Base-by-base conservation (phyloP, 1,139 yeast genomes). In the Yamadazyma sp. region DNA sequence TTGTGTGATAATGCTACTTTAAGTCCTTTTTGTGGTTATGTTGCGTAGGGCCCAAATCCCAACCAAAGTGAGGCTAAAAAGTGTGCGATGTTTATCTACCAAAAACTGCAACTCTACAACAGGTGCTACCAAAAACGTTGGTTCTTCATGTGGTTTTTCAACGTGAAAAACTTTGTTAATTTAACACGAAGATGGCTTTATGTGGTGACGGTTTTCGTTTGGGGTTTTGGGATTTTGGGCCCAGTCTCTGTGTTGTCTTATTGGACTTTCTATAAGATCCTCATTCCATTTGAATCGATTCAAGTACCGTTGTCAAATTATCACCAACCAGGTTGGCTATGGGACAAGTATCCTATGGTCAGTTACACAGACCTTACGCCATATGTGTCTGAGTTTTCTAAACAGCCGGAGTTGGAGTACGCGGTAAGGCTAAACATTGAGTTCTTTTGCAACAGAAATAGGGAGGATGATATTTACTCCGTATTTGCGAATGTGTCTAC, bases 241-340 rank as follows among this genome's bases (percentile, higher is more conserved):
- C 66, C 69, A 3, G 36, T 62, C 7, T 51, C 67, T 10, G 36
- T 59, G 3, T 29, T 61, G 15, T 51, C 64, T 2, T 63, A 63
- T 39, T 34, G 51, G 18, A 49, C 61, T 16, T 63, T 63, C 40
- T 62, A 59, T 39, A 42, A 48, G 17, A 43, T 54, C 0, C 43
- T 63, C 14, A 54, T 63, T 1, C 68, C 68, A 1, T 33, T 47
- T 17, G 48, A 47, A 24, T 36, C 24, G 12, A 32, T 46, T 0
- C 25, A 32, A 25, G 38, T 55, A 1, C 62, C 62, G 3, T 33
- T 39, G 15, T 23, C 22, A n/a, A n/a, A n/a, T n/a, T n/a, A n/a
- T n/a, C n/a, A n/a, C n/a, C n/a, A n/a, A n/a, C n/a, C n/a, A n/a
- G n/a, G n/a, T n/a, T n/a, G n/a, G n/a, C n/a, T n/a, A n/a, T n/a